These are phyloP conservation scores for Euphorbia lathyris DNA, from an alignment of 345 rosid genomes.

Conservation along the genomic window DNA sequence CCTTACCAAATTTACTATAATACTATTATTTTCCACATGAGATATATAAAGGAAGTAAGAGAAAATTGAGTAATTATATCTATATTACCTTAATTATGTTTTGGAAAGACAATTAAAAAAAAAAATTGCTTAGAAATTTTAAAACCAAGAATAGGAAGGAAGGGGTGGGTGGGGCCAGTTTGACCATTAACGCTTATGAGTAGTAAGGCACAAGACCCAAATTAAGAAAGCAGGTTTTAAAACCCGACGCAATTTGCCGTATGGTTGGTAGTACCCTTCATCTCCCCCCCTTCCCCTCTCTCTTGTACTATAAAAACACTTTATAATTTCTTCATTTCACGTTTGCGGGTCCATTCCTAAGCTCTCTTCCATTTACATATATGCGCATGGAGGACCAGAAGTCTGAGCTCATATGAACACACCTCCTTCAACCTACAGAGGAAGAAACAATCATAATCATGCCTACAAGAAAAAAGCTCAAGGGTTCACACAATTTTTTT, in stretches of 20 bases:
- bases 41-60: no score
- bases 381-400: no score
- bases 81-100: no score
- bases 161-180: constrained; percentile 2
- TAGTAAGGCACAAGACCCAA: background rate
- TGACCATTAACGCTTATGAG: constrained; percentile 2
- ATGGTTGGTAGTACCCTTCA: no score
- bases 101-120: no score
- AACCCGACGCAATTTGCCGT: constrained; percentile 9
- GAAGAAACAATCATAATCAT: background rate
- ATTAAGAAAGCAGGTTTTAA: background rate
- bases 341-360: background rate
- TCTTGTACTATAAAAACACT: background rate
- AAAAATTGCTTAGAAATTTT: no score
- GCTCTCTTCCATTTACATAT: background rate
- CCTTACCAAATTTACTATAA: no score
- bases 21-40: no score
- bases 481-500: background rate
- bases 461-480: constrained; percentile 35
- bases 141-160: background rate
- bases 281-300: no score
- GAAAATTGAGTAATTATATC: no score
- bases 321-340: background rate
- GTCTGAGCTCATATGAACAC: no score
- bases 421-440: background rate